Evolutionary conservation across 805 yeast genomes (phyloP).

Genomic region (Candida quercuum): DNA sequence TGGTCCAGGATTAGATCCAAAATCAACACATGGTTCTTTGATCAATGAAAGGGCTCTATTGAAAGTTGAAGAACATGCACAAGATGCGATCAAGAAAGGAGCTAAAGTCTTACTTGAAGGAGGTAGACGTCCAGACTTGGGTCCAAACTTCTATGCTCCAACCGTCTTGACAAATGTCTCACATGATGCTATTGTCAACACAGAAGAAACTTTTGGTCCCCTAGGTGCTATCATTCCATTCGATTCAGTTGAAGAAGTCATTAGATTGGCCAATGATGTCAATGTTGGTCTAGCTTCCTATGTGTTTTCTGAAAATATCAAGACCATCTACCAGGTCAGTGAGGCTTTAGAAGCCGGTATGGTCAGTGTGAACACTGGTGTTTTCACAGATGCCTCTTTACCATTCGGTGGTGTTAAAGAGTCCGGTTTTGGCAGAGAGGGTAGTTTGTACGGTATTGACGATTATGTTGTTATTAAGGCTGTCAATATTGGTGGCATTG

Average conservation of each 20-base stretch:
- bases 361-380: constrained; percentile 58
- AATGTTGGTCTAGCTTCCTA: constrained; percentile 57
- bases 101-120: constrained; percentile 48
- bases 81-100: constrained; percentile 51
- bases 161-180: constrained; percentile 48
- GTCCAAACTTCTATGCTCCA: constrained; percentile 50
- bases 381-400: constrained; percentile 48
- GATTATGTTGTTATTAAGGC: constrained; percentile 53
- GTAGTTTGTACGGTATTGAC: constrained; percentile 55
- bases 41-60: constrained; percentile 45
- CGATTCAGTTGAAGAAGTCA: constrained; percentile 47
- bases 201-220: constrained; percentile 65
- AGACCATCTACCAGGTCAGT: constrained; percentile 45
- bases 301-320: constrained; percentile 47
- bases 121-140: constrained; percentile 44
- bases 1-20: constrained; percentile 51
- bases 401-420: constrained; percentile 64
- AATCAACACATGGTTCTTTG: constrained; percentile 51
- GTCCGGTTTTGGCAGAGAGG: constrained; percentile 70
- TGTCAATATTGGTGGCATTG: constrained; percentile 39
- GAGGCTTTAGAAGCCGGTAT: constrained; percentile 60
- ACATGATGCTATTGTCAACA: constrained; percentile 41
- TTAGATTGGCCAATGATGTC: constrained; percentile 48
- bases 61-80: constrained; percentile 48
- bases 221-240: constrained; percentile 53